These are phyloP conservation scores for Trichoderma harzianum DNA, from an alignment of 2,329 filamentous ascomycete species.

Conservation along the genomic window DNA sequence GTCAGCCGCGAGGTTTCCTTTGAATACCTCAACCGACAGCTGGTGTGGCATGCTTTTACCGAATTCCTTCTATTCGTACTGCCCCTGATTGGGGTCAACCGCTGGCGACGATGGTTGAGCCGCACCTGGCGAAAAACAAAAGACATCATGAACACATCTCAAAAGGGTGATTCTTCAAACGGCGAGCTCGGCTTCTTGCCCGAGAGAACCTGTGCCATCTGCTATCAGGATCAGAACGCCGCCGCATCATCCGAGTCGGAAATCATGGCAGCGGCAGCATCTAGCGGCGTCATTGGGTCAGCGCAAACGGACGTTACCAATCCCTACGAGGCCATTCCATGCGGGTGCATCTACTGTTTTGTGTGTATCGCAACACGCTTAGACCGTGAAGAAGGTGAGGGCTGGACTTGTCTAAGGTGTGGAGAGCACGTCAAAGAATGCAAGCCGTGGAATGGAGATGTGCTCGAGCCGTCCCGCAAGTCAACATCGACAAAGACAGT, in stretches of 20 bases:
- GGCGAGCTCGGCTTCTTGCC: constrained; percentile 84
- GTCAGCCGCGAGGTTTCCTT: constrained; percentile 91
- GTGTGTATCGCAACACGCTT: constrained; percentile 88
- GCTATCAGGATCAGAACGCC: constrained; percentile 89
- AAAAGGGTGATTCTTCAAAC: constrained; percentile 50
- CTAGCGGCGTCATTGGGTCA: constrained; percentile 78
- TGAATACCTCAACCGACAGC: constrained; percentile 93
- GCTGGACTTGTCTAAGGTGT: constrained; percentile 87
- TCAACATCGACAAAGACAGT: constrained; percentile 51
- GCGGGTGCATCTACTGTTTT: constrained; percentile 92
- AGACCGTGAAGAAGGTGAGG: constrained; percentile 89
- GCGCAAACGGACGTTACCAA: constrained; percentile 94
- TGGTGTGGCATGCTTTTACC: constrained; percentile 99
- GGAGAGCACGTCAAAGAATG: constrained; percentile 81
- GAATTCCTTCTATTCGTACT: constrained; percentile 96
- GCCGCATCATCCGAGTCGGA: constrained; percentile 69
- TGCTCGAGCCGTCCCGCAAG: constrained; percentile 56
- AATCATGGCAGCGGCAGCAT: constrained; percentile 65
- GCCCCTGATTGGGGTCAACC: constrained; percentile 90
- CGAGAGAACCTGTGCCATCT: constrained; percentile 93
- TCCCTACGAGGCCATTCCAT: constrained; percentile 86
- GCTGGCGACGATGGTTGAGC: constrained; percentile 87
- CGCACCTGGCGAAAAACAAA: constrained; percentile 82
- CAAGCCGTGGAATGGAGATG: constrained; percentile 87
- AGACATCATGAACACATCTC: constrained; percentile 54